Percentiles rank a stretch among this genome's conserved stretches.
Evolutionary conservation across 2,329 filamentous ascomycete genomes (phyloP).

Genomic region (Ophiostoma ulmi): DNA sequence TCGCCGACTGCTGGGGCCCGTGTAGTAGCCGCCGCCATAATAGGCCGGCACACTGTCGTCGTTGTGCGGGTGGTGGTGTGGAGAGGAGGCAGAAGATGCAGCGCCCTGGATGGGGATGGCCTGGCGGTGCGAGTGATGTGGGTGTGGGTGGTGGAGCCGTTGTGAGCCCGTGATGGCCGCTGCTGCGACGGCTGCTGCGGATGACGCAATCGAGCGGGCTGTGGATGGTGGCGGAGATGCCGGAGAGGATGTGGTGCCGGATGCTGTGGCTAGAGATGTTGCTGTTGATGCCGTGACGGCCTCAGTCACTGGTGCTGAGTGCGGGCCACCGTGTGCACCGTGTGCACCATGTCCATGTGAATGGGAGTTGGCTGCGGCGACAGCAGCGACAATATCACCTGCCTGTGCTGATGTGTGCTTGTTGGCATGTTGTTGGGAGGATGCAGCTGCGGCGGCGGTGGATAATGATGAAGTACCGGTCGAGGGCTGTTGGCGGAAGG

Average conservation of each 20-base stretch:
- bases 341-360: background rate
- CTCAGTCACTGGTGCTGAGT: slow-evolving; percentile 24
- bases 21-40: slow-evolving; percentile 12
- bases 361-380: background rate
- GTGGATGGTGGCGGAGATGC: slow-evolving; percentile 18
- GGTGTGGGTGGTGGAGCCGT: slow-evolving; percentile 24
- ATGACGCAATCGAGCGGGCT: slow-evolving; percentile 25
- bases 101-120: slow-evolving; percentile 3
- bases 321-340: background rate
- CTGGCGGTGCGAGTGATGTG: slow-evolving; percentile 20
- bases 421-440: slow-evolving; percentile 35
- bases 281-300: slow-evolving; percentile 26
- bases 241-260: slow-evolving; percentile 19
- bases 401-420: slow-evolving; percentile 35
- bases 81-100: slow-evolving; percentile 1
- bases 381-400: slow-evolving; percentile 28
- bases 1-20: slow-evolving; percentile 31
- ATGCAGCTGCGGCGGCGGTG: slow-evolving; percentile 27
- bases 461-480: slow-evolving; percentile 28
- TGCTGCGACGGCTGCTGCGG: slow-evolving; percentile 25
- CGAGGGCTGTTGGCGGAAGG: slow-evolving; percentile 47
- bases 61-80: slow-evolving; percentile 15
- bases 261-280: slow-evolving; percentile 27
- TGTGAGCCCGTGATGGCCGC: slow-evolving; percentile 26
- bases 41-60: background rate